phyloP scores from a whole-genome alignment of 768 basidiomycete genomes.

The Auricularia heimuer region DNA sequence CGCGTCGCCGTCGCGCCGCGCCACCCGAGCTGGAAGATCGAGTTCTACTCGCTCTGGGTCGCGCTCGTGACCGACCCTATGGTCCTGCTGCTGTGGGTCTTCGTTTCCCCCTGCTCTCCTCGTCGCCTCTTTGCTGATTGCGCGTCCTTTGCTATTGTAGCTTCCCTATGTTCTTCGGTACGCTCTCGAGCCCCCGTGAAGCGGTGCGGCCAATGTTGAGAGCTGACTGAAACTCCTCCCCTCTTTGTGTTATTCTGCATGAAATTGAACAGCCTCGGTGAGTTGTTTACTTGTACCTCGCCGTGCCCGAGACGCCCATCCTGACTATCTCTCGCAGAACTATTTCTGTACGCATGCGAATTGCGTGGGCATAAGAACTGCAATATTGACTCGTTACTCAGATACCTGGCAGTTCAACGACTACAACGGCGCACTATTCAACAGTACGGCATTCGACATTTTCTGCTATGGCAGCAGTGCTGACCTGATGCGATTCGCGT shows the following conservation, averaged over 20 bases:
- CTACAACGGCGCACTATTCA: slow-evolving; percentile 71
- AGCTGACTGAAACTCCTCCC: neutral
- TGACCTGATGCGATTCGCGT: too few species aligned
- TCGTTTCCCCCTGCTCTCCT: neutral
- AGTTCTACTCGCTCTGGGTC: slow-evolving; percentile 59
- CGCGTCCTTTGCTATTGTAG: neutral
- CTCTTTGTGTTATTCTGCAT: neutral
- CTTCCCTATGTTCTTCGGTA: slow-evolving; percentile 79
- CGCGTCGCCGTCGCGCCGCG: slow-evolving; percentile 44
- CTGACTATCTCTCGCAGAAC: neutral
- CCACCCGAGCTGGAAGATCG: slow-evolving; percentile 70
- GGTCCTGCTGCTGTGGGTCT: slow-evolving; percentile 44
- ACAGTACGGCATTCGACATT: slow-evolving; percentile 25
- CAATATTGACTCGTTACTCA: slow-evolving; percentile 6
- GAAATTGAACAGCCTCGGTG: slow-evolving; percentile 37
- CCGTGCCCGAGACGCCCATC: neutral
- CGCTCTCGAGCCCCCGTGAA: neutral
- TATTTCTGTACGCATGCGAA: slow-evolving; percentile 10
- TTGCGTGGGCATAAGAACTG: neutral
- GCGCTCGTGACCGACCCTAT: slow-evolving; percentile 60
- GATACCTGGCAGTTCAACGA: slow-evolving; percentile 57
- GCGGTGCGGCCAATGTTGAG: neutral
- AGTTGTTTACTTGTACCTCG: slow-evolving; percentile 15
- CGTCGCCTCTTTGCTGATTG: neutral
- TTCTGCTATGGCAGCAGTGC: too few species aligned